A percentile compares a stretch with the other conserved stretches of the same genome.
Evolutionary conservation across 2,329 filamentous ascomycete species (phyloP).

Genomic region (Clonostachys byssicola): DNA sequence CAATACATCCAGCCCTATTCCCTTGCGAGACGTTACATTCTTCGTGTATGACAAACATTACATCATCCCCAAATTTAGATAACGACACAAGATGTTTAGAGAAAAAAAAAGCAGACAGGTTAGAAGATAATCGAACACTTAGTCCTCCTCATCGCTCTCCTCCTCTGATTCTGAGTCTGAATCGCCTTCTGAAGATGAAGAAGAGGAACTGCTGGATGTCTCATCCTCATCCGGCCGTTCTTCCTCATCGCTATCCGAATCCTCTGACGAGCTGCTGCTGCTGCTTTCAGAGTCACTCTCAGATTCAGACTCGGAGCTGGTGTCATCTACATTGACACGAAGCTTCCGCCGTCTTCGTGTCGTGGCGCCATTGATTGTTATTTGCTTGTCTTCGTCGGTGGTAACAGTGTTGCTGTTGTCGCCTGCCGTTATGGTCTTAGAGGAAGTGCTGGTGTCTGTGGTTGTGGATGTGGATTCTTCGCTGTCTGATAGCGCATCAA

Average conservation of each 20-base stretch:
- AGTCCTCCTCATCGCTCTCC: conserved; percentile 6
- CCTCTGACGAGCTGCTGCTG: conserved; percentile 25
- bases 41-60: no score
- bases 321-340: conserved; percentile 38
- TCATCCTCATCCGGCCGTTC: conserved; percentile 12
- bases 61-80: no score
- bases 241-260: conserved; percentile 25
- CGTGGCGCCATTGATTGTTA: conserved; percentile 7
- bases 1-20: no score
- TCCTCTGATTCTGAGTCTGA: conserved; percentile 27
- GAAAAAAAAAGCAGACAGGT: no score
- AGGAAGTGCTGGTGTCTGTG: conserved; percentile 20
- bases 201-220: conserved; percentile 36
- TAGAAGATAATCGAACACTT: not conserved
- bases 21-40: no score
- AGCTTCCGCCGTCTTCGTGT: conserved; percentile 45
- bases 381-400: conserved; percentile 8
- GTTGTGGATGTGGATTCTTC: conserved; percentile 23
- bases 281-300: conserved; percentile 17
- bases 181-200: conserved; percentile 29
- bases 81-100: no score
- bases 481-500: conserved; percentile 48
- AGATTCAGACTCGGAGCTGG: conserved; percentile 30
- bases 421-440: conserved; percentile 17
- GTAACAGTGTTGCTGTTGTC: conserved; percentile 15